phyloP scores from a whole-genome alignment of 768 basidiomycete species.

The Wakefieldia striispora region DNA sequence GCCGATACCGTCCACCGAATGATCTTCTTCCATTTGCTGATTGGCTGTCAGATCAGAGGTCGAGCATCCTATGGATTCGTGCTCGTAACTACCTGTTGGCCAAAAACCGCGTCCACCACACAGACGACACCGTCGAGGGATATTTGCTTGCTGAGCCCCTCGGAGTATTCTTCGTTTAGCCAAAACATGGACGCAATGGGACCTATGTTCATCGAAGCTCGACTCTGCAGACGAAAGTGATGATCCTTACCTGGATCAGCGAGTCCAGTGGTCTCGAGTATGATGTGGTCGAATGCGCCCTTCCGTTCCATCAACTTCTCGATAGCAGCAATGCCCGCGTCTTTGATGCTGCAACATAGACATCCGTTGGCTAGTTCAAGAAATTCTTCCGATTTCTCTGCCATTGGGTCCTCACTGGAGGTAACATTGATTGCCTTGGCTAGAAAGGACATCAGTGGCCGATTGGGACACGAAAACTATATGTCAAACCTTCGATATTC shows the following conservation, averaged over 20 bases:
- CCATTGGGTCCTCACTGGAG: conserved; percentile 58
- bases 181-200: conserved; percentile 86
- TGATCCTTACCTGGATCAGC: conserved; percentile 80
- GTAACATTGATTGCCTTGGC: conserved; percentile 86
- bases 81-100: conserved; percentile 44
- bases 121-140: conserved; percentile 87
- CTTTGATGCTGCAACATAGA: conserved; percentile 97
- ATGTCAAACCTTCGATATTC: conserved; percentile 85
- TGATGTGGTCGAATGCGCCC: conserved; percentile 90
- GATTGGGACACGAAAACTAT: background rate
- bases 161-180: conserved; percentile 80
- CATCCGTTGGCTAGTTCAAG: conserved; percentile 95
- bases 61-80: conserved; percentile 32
- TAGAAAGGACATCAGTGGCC: conserved; percentile 29
- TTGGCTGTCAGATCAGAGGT: conserved; percentile 1
- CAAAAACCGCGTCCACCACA: conserved; percentile 88
- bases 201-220: conserved; percentile 39
- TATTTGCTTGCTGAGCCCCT: conserved; percentile 67
- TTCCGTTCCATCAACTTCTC: conserved; percentile 86
- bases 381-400: conserved; percentile 74
- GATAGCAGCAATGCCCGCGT: conserved; percentile 89
- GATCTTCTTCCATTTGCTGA: conserved; percentile 87
- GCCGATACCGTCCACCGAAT: conserved; percentile 60
- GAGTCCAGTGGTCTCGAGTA: conserved; percentile 93
- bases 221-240: background rate